Conservation (phyloP, 768 basidiomycete species). For the Lentinus tigrinus region DNA sequence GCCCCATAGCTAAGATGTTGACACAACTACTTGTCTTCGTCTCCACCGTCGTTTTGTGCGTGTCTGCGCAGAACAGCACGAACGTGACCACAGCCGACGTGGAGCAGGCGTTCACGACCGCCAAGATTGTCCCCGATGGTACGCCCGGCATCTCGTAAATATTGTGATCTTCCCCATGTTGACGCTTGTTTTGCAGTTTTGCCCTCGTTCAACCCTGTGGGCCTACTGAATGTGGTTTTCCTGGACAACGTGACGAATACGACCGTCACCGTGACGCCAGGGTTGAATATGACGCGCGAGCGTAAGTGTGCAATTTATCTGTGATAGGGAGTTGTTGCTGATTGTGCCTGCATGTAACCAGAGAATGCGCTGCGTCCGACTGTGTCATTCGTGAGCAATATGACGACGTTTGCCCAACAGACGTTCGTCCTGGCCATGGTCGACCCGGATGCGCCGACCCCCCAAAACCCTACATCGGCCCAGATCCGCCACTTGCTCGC, state of each 20-base stretch:
- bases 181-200: slow-evolving; percentile 2
- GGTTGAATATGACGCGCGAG: slow-evolving; percentile 15
- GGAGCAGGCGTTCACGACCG: slow-evolving; percentile 11
- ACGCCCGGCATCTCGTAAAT: background rate
- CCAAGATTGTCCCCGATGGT: slow-evolving; percentile 18
- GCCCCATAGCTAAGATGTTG: background rate
- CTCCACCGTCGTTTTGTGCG: slow-evolving; percentile 1
- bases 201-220: slow-evolving; percentile 15
- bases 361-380: slow-evolving; percentile 15
- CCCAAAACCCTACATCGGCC: slow-evolving; percentile 25
- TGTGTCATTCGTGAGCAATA: slow-evolving; percentile 5
- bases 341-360: background rate
- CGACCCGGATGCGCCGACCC: slow-evolving; percentile 35
- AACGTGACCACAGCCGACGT: slow-evolving; percentile 9
- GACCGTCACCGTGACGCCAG: slow-evolving; percentile 11
- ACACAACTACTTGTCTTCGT: background rate
- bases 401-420: slow-evolving; percentile 8
- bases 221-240: slow-evolving; percentile 15
- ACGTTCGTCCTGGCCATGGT: slow-evolving; percentile 32
- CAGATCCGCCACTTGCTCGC: slow-evolving; percentile 33
- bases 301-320: slow-evolving; percentile 7
- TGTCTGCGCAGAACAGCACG: slow-evolving; percentile 6
- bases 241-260: slow-evolving; percentile 12
- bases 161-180: background rate
- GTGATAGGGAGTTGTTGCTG: background rate